phyloP scores from a whole-genome alignment of 2,329 filamentous ascomycete species.

The Stagonosporopsis rhizophila region DNA sequence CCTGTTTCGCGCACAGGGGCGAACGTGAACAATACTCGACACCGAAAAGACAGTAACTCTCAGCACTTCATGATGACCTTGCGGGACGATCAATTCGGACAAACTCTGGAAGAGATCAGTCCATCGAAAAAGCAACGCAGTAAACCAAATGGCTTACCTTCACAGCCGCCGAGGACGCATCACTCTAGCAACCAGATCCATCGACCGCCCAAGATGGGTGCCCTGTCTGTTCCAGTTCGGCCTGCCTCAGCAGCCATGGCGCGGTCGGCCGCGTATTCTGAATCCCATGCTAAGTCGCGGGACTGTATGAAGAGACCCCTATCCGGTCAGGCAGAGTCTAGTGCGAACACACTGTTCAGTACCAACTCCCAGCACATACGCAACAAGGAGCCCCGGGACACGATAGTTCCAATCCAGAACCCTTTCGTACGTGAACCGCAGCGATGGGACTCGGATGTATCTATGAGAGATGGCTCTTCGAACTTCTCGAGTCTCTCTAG shows the following conservation, averaged over 20 bases:
- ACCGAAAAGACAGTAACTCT: constrained; percentile 18
- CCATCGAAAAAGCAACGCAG: constrained; percentile 67
- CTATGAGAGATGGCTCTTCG: constrained; percentile 32
- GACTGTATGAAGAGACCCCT: constrained; percentile 21
- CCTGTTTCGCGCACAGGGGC: not conserved
- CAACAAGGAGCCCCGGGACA: constrained; percentile 29
- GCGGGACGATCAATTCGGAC: constrained; percentile 40
- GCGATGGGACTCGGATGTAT: constrained; percentile 27
- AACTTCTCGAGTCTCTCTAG: constrained; percentile 24
- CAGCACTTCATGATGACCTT: constrained; percentile 29
- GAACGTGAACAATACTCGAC: constrained; percentile 5
- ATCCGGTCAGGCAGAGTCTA: constrained; percentile 8
- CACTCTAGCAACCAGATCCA: constrained; percentile 16
- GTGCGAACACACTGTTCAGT: constrained; percentile 5
- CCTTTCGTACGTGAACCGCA: constrained; percentile 24
- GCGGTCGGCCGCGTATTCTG: constrained; percentile 34
- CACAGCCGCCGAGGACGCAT: not conserved
- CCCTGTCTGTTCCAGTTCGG: constrained; percentile 21
- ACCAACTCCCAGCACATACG: constrained; percentile 14
- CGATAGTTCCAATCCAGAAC: constrained; percentile 26
- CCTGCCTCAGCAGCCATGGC: constrained; percentile 36
- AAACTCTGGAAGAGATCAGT: constrained; percentile 35
- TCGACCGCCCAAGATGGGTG: constrained; percentile 26
- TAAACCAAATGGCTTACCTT: not conserved
- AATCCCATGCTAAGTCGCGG: constrained; percentile 22